phyloP scores from a whole-genome alignment of 805 yeast genomes.

The Candida quercuum region DNA sequence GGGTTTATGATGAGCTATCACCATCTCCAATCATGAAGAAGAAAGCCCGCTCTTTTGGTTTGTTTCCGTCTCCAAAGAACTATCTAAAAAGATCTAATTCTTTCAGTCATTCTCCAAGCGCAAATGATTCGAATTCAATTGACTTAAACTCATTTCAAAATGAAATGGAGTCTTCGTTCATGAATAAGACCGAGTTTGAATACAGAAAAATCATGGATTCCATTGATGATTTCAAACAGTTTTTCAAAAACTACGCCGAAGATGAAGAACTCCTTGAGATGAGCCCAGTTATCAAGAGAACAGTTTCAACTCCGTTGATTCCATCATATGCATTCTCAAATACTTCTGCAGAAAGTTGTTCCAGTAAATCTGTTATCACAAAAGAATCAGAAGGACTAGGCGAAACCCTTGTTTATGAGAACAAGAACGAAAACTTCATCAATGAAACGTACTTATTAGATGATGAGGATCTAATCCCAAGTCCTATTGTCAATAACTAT shows the following conservation, averaged over 20 bases:
- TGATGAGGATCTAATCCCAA: background rate
- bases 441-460: slow-evolving; percentile 1
- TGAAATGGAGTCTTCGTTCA: slow-evolving; percentile 8
- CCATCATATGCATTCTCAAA: background rate
- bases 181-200: slow-evolving; percentile 3
- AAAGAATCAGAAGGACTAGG: slow-evolving; percentile 6
- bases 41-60: slow-evolving; percentile 1
- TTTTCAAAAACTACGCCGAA: background rate
- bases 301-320: background rate
- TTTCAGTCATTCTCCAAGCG: slow-evolving; percentile 5
- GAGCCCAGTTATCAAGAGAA: too few relatives aligned
- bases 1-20: slow-evolving; percentile 19
- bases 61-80: background rate
- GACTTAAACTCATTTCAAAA: slow-evolving; percentile 8
- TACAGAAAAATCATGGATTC: slow-evolving; percentile 5
- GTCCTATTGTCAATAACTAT: background rate
- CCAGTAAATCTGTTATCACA: slow-evolving; percentile 4
- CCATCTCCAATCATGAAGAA: slow-evolving; percentile 1
- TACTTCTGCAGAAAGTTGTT: background rate
- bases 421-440: background rate
- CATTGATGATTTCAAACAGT: slow-evolving; percentile 10
- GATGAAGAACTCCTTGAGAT: background rate
- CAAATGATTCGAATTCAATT: background rate
- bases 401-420: slow-evolving; percentile 10
- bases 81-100: slow-evolving; percentile 5